Evolutionary conservation across 257 asterid species (phyloP), one percentile per base, ranked within the genome.

Genomic region (Solanum sejunctum): DNA sequence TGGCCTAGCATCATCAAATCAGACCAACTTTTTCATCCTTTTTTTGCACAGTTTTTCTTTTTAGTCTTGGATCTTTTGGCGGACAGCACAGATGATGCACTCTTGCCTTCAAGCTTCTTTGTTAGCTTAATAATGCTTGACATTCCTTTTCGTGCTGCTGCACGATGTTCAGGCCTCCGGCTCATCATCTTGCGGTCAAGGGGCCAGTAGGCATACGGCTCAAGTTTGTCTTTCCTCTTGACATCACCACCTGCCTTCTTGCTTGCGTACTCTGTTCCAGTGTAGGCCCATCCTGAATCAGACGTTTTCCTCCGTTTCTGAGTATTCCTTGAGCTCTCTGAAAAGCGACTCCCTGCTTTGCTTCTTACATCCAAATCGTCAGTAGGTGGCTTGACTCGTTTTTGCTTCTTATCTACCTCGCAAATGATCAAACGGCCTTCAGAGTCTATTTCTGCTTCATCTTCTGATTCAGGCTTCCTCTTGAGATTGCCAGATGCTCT

Each of bases 181-280:
- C 99, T 97, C 90, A 97, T 87, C 98, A 97, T 97, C 87, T 95
- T 97, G 20, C 98, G 93, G 86, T 97, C 98, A 85, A 97, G 98
- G 54, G 99, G 99, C 99, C 99, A 97, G 85, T 97, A 97, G 8
- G 99, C 98, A 64, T 93, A 97, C 7, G 99, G 99, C 85, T 95
- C 99, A 6, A 97, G 94, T 90, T 95, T 97, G 82, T 93, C 97
- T 89, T 95, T 97, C 90, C 93, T 92, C 89, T 80, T 94, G 80
- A 95, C 80, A 81, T 97, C 99, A 36, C 99, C 98, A 41, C 94
- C 88, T 0, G 98, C 99, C 91, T 94, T 97, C 90, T 93, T 95
- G 89, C 98, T 97, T 16, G 93, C 90, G 78, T 97, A 97, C 89
- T 95, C 99, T 15, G 90, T 93, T 45, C 98, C 99, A 0, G 97